phyloP scores from a whole-genome alignment of 768 basidiomycete genomes.

The Dioszegia crocea region DNA sequence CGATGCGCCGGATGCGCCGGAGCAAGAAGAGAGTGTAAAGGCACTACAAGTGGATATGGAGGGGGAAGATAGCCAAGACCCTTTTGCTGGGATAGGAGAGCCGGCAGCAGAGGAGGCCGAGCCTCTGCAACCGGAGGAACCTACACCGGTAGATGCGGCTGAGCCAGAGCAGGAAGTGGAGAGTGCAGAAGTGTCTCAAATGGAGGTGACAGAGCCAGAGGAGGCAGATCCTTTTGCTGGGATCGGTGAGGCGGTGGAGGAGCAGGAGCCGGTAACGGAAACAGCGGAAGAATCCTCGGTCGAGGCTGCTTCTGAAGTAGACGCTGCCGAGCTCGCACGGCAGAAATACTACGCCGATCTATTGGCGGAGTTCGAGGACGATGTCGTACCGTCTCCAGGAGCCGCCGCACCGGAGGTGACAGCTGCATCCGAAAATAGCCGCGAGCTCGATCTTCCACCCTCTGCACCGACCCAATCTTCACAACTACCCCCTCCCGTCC shows the following conservation, averaged over 20 bases:
- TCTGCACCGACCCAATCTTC: neutral
- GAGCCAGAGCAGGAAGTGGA: too few relatives aligned
- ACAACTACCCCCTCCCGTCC: neutral
- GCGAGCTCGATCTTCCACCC: neutral
- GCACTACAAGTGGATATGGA: neutral
- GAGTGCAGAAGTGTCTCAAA: too few relatives aligned
- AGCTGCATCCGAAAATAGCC: too few relatives aligned
- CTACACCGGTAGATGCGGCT: too few relatives aligned
- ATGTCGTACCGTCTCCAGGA: neutral
- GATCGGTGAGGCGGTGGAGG: neutral
- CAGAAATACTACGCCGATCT: slow-evolving; percentile 31
- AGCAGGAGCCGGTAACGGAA: neutral
- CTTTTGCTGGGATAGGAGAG: too few relatives aligned
- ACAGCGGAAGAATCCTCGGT: neutral
- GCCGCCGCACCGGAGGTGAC: neutral
- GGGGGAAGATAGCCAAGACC: too few relatives aligned
- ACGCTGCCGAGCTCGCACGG: neutral
- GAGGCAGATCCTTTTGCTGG: slow-evolving; percentile 8
- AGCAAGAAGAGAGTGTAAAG: too few relatives aligned
- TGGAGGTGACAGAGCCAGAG: too few relatives aligned
- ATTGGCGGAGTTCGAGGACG: slow-evolving; percentile 34
- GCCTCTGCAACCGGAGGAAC: too few relatives aligned
- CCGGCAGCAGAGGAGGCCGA: too few relatives aligned
- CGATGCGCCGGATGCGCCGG: neutral
- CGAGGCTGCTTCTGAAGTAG: too few relatives aligned